phyloP scores from a whole-genome alignment of 257 asterid genomes.

The Salvia splendens region DNA sequence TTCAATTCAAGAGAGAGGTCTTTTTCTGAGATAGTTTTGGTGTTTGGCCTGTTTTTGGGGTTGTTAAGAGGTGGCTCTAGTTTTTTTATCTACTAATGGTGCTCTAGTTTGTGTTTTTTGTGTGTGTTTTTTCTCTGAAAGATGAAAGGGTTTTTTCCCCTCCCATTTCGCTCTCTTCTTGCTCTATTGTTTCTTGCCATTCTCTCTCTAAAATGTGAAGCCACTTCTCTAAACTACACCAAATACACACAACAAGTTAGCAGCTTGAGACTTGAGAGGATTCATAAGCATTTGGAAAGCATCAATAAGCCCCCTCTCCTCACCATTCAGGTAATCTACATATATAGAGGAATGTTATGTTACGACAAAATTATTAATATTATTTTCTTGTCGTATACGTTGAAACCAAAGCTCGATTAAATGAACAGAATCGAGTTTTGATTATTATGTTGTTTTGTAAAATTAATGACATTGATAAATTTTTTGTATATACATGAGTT shows the following conservation, averaged over 20 bases:
- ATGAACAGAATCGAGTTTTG: no score
- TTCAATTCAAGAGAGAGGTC: conserved; percentile 50
- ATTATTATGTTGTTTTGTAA: no score
- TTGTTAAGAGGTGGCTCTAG: conserved; percentile 38
- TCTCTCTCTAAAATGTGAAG: conserved; percentile 32
- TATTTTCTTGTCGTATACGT: no score
- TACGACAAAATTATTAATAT: no score
- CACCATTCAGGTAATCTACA: conserved; percentile 60
- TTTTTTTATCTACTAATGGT: conserved; percentile 41
- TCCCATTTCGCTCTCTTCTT: conserved; percentile 6
- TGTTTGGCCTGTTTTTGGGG: conserved; percentile 46
- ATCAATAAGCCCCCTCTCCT: conserved; percentile 82
- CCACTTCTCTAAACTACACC: conserved; percentile 52
- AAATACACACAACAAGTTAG: conserved; percentile 48
- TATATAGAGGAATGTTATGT: no score
- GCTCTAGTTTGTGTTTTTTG: conserved; percentile 26
- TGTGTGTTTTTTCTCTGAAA: conserved; percentile 52
- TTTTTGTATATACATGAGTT: not conserved
- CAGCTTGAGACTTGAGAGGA: conserved; percentile 74
- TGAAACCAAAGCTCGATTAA: no score
- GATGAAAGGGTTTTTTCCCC: conserved; percentile 27
- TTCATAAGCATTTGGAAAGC: conserved; percentile 67
- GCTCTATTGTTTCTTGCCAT: conserved; percentile 19
- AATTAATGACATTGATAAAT: no score
- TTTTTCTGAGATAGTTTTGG: conserved; percentile 49